Percentiles rank a stretch among this genome's conserved stretches.
Evolutionary conservation across 2,329 filamentous ascomycete genomes (phyloP).

Genomic region (Colletotrichum lupini): DNA sequence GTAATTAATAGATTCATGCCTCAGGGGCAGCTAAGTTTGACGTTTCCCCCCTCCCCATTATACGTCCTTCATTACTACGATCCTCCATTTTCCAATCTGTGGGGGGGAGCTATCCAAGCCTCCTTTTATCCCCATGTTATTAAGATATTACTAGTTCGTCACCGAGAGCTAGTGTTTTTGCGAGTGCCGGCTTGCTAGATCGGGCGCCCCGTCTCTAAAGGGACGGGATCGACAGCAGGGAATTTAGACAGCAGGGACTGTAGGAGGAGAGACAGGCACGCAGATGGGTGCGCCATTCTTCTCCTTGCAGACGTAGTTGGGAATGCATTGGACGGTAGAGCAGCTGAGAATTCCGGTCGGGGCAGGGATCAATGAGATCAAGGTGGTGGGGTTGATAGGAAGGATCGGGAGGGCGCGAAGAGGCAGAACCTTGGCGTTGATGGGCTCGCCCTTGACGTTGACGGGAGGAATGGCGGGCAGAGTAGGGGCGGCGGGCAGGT

Average conservation of each 20-base stretch:
- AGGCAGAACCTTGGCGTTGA: background rate
- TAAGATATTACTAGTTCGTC: background rate
- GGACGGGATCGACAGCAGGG: background rate
- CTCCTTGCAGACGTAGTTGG: background rate
- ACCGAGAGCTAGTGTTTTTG: background rate
- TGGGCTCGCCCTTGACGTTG: background rate
- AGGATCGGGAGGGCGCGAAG: background rate
- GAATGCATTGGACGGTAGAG: background rate
- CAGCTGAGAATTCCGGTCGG: background rate
- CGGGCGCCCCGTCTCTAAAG: background rate
- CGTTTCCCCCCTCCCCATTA: slow-evolving; percentile 1
- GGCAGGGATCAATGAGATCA: background rate
- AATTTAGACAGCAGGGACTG: background rate
- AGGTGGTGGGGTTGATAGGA: background rate
- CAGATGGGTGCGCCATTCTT: background rate
- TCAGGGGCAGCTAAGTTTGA: slow-evolving; percentile 4
- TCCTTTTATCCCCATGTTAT: background rate
- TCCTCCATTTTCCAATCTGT: background rate
- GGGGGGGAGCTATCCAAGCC: background rate
- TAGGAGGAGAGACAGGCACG: background rate
- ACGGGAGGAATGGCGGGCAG: background rate
- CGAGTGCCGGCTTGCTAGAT: background rate
- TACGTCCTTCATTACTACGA: background rate
- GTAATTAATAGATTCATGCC: slow-evolving; percentile 23
- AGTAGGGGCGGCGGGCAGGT: background rate